Percentiles rank a stretch among this genome's conserved stretches.
Evolutionary conservation across 495 filamentous ascomycete genomes (phyloP).

Genomic region (Aspergillus affinis): DNA sequence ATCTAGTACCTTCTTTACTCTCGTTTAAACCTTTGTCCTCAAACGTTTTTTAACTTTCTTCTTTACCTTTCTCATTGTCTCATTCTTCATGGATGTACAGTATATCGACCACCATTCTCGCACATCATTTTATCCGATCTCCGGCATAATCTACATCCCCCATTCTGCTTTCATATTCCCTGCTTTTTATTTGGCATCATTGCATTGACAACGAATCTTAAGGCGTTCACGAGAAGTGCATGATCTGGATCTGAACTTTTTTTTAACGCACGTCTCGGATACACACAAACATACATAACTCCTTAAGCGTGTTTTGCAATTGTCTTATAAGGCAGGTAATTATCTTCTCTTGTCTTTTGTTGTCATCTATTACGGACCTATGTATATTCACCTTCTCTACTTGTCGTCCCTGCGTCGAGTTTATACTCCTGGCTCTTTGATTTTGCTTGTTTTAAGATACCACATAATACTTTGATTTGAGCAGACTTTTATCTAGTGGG

Average conservation of each 20-base stretch:
- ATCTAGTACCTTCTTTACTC: not conserved
- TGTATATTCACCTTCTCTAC: not conserved
- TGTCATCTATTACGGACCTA: not conserved
- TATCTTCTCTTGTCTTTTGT: not conserved
- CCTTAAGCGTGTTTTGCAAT: not conserved
- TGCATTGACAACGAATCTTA: not conserved
- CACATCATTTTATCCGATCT: not conserved
- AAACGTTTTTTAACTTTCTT: not conserved
- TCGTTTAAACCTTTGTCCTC: not conserved
- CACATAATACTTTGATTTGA: not conserved
- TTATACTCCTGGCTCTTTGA: not conserved
- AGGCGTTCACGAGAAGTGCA: not conserved
- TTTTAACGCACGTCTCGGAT: not conserved
- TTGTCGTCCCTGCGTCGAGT: not conserved
- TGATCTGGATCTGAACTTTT: not conserved
- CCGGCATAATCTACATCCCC: not conserved
- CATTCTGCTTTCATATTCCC: not conserved
- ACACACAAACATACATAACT: not conserved
- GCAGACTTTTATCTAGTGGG: no score
- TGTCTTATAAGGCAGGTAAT: not conserved
- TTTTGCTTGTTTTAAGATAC: not conserved
- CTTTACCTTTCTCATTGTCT: no score
- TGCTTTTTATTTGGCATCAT: not conserved
- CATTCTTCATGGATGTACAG: not conserved
- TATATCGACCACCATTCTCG: not conserved